A percentile compares a stretch with the other conserved stretches of the same genome.
These are phyloP conservation scores for Aspergillus puulaauensis DNA, from an alignment of 2,329 filamentous ascomycete species.

Conservation along the genomic window DNA sequence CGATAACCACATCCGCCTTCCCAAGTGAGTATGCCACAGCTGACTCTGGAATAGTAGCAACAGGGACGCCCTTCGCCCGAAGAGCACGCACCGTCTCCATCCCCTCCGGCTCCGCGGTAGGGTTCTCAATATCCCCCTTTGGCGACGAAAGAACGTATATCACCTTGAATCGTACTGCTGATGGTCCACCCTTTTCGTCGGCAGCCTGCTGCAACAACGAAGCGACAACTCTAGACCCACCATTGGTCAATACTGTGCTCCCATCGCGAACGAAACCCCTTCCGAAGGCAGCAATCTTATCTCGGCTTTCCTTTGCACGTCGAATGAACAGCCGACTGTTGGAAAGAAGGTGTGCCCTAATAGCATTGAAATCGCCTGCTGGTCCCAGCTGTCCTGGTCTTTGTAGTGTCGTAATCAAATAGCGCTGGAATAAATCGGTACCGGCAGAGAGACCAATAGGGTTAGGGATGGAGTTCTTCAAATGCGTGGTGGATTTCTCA, in stretches of 20 bases:
- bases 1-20: conserved; percentile 68
- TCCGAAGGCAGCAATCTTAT: conserved; percentile 78
- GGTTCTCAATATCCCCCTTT: conserved; percentile 26
- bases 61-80: conserved; percentile 72
- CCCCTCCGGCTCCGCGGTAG: conserved; percentile 57
- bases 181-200: conserved; percentile 55
- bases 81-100: conserved; percentile 70
- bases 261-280: conserved; percentile 76
- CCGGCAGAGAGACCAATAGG: conserved; percentile 90
- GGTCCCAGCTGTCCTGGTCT: conserved; percentile 52
- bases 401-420: conserved; percentile 74
- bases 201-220: conserved; percentile 73
- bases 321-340: conserved; percentile 86
- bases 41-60: conserved; percentile 75
- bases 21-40: conserved; percentile 77
- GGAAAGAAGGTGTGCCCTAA: conserved; percentile 77
- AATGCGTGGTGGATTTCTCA: conserved; percentile 70
- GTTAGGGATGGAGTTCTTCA: conserved; percentile 79
- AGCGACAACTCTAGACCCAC: conserved; percentile 80
- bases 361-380: conserved; percentile 73
- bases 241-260: conserved; percentile 83
- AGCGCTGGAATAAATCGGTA: conserved; percentile 93
- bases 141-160: conserved; percentile 66
- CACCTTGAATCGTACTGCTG: conserved; percentile 73
- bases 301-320: conserved; percentile 79